Evolutionary conservation across 176 grass and related monocot species (phyloP).

Genomic region (Carex kokanica): DNA sequence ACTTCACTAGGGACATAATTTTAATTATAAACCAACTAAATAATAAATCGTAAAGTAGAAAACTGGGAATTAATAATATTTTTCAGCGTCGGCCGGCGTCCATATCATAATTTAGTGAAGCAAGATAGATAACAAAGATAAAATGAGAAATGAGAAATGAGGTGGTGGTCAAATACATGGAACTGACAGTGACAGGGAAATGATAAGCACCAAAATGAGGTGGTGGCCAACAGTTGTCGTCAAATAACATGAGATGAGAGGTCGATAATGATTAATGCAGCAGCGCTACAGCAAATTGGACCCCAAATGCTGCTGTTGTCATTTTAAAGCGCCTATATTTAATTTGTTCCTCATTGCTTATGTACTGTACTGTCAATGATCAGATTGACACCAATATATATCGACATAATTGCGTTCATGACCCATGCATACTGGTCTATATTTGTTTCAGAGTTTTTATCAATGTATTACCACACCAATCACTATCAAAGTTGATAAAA

Average conservation of each 20-base stretch:
- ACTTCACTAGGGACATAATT: not conserved
- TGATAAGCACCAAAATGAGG: conserved; percentile 5
- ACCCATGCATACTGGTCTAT: conserved; percentile 6
- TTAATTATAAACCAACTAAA: not conserved
- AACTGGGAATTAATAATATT: not conserved
- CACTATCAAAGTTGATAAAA: conserved; percentile 22
- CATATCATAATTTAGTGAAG: conserved; percentile 15
- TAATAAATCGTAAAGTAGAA: not conserved
- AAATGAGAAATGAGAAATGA: not conserved
- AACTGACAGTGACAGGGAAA: conserved; percentile 16
- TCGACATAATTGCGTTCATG: conserved; percentile 13
- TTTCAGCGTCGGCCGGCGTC: not conserved
- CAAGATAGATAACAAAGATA: conserved; percentile 21
- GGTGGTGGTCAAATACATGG: not conserved
- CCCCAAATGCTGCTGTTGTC: not conserved
- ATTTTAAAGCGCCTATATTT: conserved; percentile 12
- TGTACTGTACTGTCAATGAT: conserved; percentile 20
- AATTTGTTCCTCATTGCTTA: conserved; percentile 17
- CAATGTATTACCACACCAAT: not conserved
- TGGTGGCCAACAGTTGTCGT: not conserved
- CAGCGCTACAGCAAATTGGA: not conserved
- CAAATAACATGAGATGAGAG: conserved; percentile 26
- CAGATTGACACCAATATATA: conserved; percentile 1
- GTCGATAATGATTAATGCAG: not conserved
- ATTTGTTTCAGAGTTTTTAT: not conserved